Evolutionary conservation across 2,329 filamentous ascomycete genomes (phyloP), one percentile per base, ranked within the genome.

Genomic region (Aspergillus latus): DNA sequence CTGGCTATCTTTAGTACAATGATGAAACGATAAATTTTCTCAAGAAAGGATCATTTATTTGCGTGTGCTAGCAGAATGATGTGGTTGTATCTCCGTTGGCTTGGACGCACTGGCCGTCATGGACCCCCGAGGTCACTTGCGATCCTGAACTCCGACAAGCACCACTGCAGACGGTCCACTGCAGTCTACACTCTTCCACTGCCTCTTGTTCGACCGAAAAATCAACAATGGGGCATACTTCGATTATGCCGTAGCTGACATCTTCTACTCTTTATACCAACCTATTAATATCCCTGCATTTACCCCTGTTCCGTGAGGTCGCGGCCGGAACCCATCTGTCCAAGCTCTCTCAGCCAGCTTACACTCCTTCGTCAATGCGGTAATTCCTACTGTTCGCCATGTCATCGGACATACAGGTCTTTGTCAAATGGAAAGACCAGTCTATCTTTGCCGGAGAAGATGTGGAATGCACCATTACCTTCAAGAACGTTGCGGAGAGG

Each of bases 401-500:
- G 73, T 76, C 78, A 71, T 84, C 82, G 76, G 93, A 95, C 79
- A 91, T 99, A 72, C 89, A 92, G 74, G 93, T 97, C 75, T 96
- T 93, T 74, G 90, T 99, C 74, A 87, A 88, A 78, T 99, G 93
- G 89, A 88, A 91, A 73, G 90, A 96, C 71, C 87, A 93, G 74
- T 92, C 90, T 60, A 90, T 99, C 67, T 99, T 97, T 77, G 90
- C 94, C 56, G 94, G 94, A 75, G 94, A 99, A 80, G 89, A 96
- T 70, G 84, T 97, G 69, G 90, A 92, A 77, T 97, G 94, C 76
- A 92, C 88, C 64, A 96, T 99, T 73, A 97, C 90, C 49, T 99
- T 99, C 78, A 93, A 89, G 76, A 99, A 99, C 72, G 83, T 92
- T 49, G 79, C 82, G 30, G 73, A 82, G 49, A 77, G 64, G 58